Evolutionary conservation across 257 asterid species (phyloP), one percentile per base, ranked within the genome.

Genomic region (Mentha longifolia): DNA sequence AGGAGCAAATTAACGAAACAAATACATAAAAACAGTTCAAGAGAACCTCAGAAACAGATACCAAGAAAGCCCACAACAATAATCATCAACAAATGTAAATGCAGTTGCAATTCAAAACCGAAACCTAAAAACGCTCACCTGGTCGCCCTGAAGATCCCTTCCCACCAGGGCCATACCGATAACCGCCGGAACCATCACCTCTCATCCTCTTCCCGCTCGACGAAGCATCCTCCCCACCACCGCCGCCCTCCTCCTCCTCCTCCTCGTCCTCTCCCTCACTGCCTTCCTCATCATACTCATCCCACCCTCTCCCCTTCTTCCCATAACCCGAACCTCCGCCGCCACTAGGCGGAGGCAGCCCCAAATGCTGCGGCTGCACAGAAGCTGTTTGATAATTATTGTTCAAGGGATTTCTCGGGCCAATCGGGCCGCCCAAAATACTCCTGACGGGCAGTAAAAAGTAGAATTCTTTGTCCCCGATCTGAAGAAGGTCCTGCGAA

Each of bases 391-490:
- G 87, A 67, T 83, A 79, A 71, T 75, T n/a, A n/a, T n/a, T 81
- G 79, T 16, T 78, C 37, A 67, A 84, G 46, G 82, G 87, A 70
- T 88, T 91, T 75, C 98, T 83, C 2, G 92, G 92, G 20, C 87
- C 96, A 54, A 85, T 79, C 0, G 95, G 87, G 17, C 97, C 97
- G 25, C 99, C 97, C 19, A 91, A 83, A 42, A 94, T 87, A 74
- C 96, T 89, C 87, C 95, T 68, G 6, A 91, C 89, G 15, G 97
- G 97, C 42, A 94, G 60, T 45, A 94, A 57, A 55, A 94, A 94
- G 74, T 91, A 94, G 61, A 94, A 94, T 69, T 94, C 98, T 61
- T 94, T 94, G 68, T 94, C 98, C 8, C 98, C 97, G 69, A 94
- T 94, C 69, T 87, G 97, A 9, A 94, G 80, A 9, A 91, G 90